These are phyloP conservation scores for Cymodocea nodosa DNA, from an alignment of 116 monocot genomes.

Conservation along the genomic window DNA sequence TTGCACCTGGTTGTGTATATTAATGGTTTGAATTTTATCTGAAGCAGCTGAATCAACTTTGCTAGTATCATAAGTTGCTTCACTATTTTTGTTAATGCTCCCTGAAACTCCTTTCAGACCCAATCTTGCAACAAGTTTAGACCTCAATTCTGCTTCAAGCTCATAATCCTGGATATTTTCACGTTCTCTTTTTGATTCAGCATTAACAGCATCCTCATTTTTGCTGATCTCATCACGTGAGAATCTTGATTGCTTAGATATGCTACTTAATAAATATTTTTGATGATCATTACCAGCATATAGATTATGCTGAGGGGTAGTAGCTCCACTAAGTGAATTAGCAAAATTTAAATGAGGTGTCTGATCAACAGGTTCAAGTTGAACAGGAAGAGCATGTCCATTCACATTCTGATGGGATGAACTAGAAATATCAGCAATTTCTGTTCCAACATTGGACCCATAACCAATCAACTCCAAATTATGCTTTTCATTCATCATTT, in stretches of 20 bases:
- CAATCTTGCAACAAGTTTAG: slow-evolving; percentile 49
- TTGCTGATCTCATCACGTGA: slow-evolving; percentile 10
- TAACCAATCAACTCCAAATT: slow-evolving; percentile 13
- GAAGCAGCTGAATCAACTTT: neutral
- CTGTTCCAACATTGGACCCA: slow-evolving; percentile 6
- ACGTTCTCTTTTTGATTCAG: slow-evolving; percentile 17
- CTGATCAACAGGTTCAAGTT: slow-evolving; percentile 21
- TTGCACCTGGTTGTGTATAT: slow-evolving; percentile 2
- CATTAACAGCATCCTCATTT: slow-evolving; percentile 10
- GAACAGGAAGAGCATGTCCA: slow-evolving; percentile 15
- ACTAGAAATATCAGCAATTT: slow-evolving; percentile 9
- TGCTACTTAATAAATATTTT: neutral
- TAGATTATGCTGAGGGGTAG: slow-evolving; percentile 4
- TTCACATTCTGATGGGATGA: slow-evolving; percentile 10
- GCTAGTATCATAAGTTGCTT: slow-evolving; percentile 10
- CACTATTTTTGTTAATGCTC: slow-evolving; percentile 12
- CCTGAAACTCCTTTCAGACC: slow-evolving; percentile 27
- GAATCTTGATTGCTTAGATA: slow-evolving; percentile 11
- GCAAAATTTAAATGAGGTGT: slow-evolving; percentile 16
- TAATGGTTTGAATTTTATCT: neutral
- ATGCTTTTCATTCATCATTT: slow-evolving; percentile 4
- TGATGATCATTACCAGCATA: slow-evolving; percentile 2
- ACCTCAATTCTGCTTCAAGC: slow-evolving; percentile 86
- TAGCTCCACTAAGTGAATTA: neutral
- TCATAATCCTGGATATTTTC: slow-evolving; percentile 47